A percentile compares a stretch with the other conserved stretches of the same genome.
Evolutionary conservation across 495 filamentous ascomycete genomes (phyloP).

Genomic region (Xylaria longipes): DNA sequence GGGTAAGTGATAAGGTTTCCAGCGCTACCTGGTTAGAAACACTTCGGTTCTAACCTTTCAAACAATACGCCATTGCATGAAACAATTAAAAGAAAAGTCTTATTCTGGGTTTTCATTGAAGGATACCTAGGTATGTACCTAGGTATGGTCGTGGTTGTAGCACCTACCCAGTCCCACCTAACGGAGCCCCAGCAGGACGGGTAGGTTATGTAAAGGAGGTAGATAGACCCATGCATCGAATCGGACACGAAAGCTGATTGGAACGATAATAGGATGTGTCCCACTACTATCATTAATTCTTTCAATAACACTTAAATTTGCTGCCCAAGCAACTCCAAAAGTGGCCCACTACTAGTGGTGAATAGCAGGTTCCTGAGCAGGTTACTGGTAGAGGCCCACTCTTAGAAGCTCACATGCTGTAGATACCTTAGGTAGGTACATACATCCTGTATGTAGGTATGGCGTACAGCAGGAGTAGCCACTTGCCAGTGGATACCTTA

Average conservation of each 20-base stretch:
- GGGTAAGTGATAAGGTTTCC: no score
- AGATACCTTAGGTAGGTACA: not conserved
- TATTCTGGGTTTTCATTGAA: no score
- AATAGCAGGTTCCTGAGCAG: not conserved
- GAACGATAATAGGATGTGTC: not conserved
- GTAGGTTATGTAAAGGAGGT: not conserved
- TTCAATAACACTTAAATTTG: constrained; percentile 4
- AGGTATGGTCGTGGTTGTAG: no score
- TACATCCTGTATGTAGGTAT: not conserved
- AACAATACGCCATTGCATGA: no score
- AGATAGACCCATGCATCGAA: not conserved
- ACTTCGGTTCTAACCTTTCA: no score
- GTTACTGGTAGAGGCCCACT: not conserved
- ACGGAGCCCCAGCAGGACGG: not conserved
- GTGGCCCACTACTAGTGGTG: not conserved
- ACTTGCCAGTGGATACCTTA: not conserved
- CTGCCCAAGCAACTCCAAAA: constrained; percentile 12
- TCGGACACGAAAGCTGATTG: not conserved
- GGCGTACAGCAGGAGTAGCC: constrained; percentile 2
- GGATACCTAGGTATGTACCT: no score
- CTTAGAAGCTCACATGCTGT: not conserved
- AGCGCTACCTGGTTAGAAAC: no score
- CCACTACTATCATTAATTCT: not conserved
- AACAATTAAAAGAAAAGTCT: no score
- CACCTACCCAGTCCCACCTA: no score